Conservation (phyloP, 148 eudicot species). For the Mesembryanthemum crystallinum region DNA sequence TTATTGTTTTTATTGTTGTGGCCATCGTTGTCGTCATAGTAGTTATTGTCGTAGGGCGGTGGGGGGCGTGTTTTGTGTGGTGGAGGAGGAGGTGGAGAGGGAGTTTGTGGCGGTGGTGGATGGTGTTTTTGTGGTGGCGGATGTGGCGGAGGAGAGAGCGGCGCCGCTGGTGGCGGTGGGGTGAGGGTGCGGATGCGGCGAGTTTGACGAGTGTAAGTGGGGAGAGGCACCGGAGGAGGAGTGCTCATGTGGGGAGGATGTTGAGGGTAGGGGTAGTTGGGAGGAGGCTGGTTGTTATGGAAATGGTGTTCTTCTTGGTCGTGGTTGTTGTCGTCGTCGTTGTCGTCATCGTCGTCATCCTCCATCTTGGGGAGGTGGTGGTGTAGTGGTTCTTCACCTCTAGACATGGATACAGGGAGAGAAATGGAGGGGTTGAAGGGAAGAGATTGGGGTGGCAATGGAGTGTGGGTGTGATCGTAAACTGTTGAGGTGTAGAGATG, state of each 20-base stretch:
- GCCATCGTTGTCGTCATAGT: constrained; percentile 2
- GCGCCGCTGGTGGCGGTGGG: neutral
- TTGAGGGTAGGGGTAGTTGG: neutral
- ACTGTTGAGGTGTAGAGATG: neutral
- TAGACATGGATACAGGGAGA: constrained; percentile 15
- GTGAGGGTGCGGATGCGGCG: neutral
- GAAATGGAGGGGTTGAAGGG: neutral
- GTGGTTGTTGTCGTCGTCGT: neutral
- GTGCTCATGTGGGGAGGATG: neutral
- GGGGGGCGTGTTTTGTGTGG: constrained; percentile 5
- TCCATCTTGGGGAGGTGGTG: constrained; percentile 35
- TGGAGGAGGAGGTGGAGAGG: neutral
- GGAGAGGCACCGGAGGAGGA: neutral
- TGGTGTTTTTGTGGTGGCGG: neutral
- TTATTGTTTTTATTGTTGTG: constrained; percentile 1
- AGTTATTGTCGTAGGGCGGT: neutral
- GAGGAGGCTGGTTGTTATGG: neutral
- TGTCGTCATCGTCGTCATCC: constrained; percentile 26
- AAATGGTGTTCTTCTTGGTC: neutral
- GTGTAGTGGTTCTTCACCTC: constrained; percentile 17
- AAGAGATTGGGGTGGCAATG: neutral
- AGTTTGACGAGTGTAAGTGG: neutral
- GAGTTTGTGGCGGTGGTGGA: neutral
- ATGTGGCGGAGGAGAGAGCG: neutral
- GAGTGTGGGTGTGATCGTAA: too few species aligned